Evolutionary conservation across 495 filamentous ascomycete genomes (phyloP).

Genomic region (Stereocaulon alpinum): DNA sequence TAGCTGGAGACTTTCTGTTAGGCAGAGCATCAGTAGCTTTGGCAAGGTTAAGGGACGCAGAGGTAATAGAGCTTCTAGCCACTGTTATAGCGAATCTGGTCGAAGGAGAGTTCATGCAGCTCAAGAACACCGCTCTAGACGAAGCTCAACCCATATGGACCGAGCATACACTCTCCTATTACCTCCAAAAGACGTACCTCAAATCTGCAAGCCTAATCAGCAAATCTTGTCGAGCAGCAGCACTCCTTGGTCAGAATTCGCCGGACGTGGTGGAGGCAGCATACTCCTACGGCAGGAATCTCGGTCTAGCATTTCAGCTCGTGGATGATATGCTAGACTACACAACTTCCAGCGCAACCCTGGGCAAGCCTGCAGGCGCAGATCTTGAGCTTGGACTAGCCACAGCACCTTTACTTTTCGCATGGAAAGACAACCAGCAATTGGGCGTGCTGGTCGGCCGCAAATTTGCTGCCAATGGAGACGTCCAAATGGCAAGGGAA

Average conservation of each 20-base stretch:
- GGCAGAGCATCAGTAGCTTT: constrained; percentile 89
- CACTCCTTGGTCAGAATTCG: constrained; percentile 69
- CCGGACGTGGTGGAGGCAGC: constrained; percentile 78
- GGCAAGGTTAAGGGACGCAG: constrained; percentile 78
- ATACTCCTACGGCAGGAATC: constrained; percentile 81
- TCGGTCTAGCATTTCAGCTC: constrained; percentile 94
- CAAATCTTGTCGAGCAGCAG: constrained; percentile 86
- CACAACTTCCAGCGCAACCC: constrained; percentile 67
- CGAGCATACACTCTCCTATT: constrained; percentile 80
- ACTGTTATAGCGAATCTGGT: constrained; percentile 96
- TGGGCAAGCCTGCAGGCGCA: constrained; percentile 91
- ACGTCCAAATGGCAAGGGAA: constrained; percentile 72
- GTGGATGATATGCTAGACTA: constrained; percentile 98
- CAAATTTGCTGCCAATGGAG: constrained; percentile 75
- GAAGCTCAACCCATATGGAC: constrained; percentile 73
- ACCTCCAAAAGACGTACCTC: constrained; percentile 97
- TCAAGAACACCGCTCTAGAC: constrained; percentile 88
- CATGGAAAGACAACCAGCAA: constrained; percentile 83
- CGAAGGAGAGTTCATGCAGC: constrained; percentile 98
- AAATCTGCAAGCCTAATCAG: constrained; percentile 93
- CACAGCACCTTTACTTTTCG: constrained; percentile 91
- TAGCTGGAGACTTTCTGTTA: constrained; percentile 90
- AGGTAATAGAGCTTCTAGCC: constrained; percentile 87
- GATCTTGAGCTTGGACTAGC: constrained; percentile 90
- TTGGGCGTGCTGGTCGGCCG: constrained; percentile 82